Base-by-base conservation (phyloP, 805 yeast genomes). In the Cyberlindnera euphorbiiphila region DNA sequence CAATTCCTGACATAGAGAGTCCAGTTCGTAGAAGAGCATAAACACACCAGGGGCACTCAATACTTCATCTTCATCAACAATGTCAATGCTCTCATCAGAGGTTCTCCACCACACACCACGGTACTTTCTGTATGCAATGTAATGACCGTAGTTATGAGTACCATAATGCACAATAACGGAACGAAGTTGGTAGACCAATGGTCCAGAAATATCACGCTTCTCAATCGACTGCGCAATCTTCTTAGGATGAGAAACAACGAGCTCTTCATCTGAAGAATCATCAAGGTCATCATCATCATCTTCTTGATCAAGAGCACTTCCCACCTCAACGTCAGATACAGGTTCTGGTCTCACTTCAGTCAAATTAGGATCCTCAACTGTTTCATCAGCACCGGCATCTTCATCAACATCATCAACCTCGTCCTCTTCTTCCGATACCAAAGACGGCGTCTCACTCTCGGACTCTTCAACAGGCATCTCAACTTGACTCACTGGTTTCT, bases 141-240 rank as follows among this genome's bases (percentile, higher is more conserved):
- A 91, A 60, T 91, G 98, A n/a, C 98, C 98, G 57, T 87, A 93
- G 52, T 91, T 88, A 52, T 93, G 97, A 1, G 96, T 84, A 33
- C 98, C 98, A 58, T 82, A 89, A 60, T 91, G 98, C 1, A 91
- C 80, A 30, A 91, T 85, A 1, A 85, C 93, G 1, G 96, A 85
- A 54, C 85, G 85, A 44, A 91, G 69, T 26, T 78, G 71, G 59
- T 91, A 91, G 4, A 71, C 64, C 29, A 82, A 57, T 3, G 71
- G 67, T 3, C 77, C 71, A 41, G 62, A 29, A 7, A 39, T 45
- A 10, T 43, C 49, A 23, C 41, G 45, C 27, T 43, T 43, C 36
- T 45, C 44, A 18, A 41, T 20, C 2, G 38, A 3, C 37, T 35
- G 11, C 43, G 53, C 34, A 31, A 29, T 32, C 25, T 41, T 33